Base-by-base conservation (phyloP, 768 basidiomycete genomes). In the Leccinum imitatum region DNA sequence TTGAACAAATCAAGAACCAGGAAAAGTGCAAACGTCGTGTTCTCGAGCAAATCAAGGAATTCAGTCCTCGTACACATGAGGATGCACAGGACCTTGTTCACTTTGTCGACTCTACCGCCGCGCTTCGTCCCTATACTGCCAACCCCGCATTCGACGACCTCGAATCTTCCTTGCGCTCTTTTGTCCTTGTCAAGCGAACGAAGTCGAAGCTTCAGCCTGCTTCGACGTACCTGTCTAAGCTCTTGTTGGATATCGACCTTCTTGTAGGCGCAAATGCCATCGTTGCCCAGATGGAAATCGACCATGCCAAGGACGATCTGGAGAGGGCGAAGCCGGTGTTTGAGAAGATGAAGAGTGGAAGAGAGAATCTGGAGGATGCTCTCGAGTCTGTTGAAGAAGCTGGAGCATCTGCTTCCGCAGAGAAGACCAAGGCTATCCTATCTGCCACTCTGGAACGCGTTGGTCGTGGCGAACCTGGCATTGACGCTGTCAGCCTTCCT, bases 121-220 rank as follows among this genome's bases (percentile, higher is more conserved):
- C 87, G 19, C 81, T 89, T 46, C 83, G 85, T 58, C 84, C 84
- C n/a, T 84, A 79, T 71, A 79, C 82, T 19, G 83, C 80, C 59
- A 87, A 84, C 63, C 82, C 83, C 5, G 78, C 91, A 1, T 98
- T 98, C 68, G 88, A 89, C 59, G 87, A 91, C 69, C 87, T 99
- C 62, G 95, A 98, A 73, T 86, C 89, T 10, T 85, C 91, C 0
- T 79, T 99, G 37, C 87, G 96, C 17, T 94, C 93, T 0, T 99
- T 99, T 73, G 95, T 99, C 11, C 87, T 98, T 62, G 86, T 89
- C 76, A 98, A 98, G 78, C 89, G 97, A 27, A 83, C 90, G n/a
- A 93, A 93, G 76, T 96, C 94, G 50, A 99, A 98, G 77, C 87
- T 99, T 48, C 87, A 91, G 23, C 97, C 97, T 15, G 95, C 88